Base-by-base conservation (phyloP, 2,329 filamentous ascomycete species). In the Colletotrichum phormii region DNA sequence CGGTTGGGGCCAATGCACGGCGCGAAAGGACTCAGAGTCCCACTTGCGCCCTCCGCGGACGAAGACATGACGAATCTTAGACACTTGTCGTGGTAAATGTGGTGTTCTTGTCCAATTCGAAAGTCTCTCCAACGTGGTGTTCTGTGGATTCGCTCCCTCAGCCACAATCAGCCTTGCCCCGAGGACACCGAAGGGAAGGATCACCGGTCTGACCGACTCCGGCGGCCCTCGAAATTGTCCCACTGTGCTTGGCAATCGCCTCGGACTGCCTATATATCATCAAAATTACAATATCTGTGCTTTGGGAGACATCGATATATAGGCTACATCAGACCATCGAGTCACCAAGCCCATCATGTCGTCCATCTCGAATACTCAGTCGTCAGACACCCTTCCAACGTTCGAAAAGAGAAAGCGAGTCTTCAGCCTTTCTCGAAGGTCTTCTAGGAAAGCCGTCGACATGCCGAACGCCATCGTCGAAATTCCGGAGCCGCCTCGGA, bases 401-500 rank as follows among this genome's bases (percentile, higher is more conserved):
- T 35, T 42, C n/a, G 70, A 64, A 3, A 69, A 54, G 29, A 59
- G 65, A 11, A 68, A 35, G 6, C 24, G 70, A 55, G 31, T 72
- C 2, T 69, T 72, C 33, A 72, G 65, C 46, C n/a, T 69, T 15
- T 64, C 70, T 3, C 22, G 54, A 18, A 24, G 65, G 11, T 55
- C 70, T 29, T 64, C 70, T 3, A 55, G n/a, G 35, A 72, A 60
- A 6, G 35, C 9, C 54, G 33, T 60, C 33, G 73, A 37, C 62
- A 83, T 83, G 82, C 76, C 67, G n/a, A 61, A 31, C n/a, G 49
- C 73, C 29, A 49, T 62, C 42, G 60, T 71, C 15, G 64, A 75
- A 0, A 76, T 77, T 33, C 66, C 69, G 5, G 69, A 89, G 60
- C 92, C 92, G 33, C 86, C 86, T 61, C 90, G 89, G 4, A 82